Evolutionary conservation across 345 rosid genomes (phyloP), one percentile per base, ranked within the genome.

Genomic region (Angophora floribunda): DNA sequence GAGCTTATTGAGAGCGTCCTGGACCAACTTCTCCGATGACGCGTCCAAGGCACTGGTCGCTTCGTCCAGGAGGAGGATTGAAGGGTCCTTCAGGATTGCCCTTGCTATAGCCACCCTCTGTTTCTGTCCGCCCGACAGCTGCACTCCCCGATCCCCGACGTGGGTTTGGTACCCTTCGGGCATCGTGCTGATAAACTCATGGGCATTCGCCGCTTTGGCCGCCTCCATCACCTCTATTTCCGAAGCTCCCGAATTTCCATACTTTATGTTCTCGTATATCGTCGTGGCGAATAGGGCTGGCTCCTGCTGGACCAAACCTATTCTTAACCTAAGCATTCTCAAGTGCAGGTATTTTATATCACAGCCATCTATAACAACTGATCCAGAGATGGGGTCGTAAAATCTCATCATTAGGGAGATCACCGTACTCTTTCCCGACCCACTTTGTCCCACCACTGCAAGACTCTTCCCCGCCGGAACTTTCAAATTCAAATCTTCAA

Each of bases 111-210:
- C 98, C 70, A 96, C 96, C 90, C 98, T 94, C 86, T 96, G 99
- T 89, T 96, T 96, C 91, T 96, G 99, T 19, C 97, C 99, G 22
- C 98, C 99, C 57, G 99, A 97, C 90, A 96, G 88, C 86, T 97
- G 98, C 87, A 94, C 89, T 30, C 99, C 98, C 53, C 94, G 93
- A 24, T 97, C 94, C 19, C 99, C 99, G 6, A 95, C 99, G 65
- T 94, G 88, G 13, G 98, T 97, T 51, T 92, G 59, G 89, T 97
- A 97, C 16, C 99, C 98, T 51, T 95, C 92, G 9, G 96, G 94
- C 96, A 97, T 94, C 90, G 91, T 92, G 91, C 91, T 93, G 87
- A 96, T 95, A 92, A 97, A 97, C 52, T 90, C 95, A 55, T 97
- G 96, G n/a, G 97, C 99, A 53, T 97, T 94, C 6, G 98, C 97